Conservation (phyloP, 2,329 filamentous ascomycete genomes). For the Ophiobolus disseminans region DNA sequence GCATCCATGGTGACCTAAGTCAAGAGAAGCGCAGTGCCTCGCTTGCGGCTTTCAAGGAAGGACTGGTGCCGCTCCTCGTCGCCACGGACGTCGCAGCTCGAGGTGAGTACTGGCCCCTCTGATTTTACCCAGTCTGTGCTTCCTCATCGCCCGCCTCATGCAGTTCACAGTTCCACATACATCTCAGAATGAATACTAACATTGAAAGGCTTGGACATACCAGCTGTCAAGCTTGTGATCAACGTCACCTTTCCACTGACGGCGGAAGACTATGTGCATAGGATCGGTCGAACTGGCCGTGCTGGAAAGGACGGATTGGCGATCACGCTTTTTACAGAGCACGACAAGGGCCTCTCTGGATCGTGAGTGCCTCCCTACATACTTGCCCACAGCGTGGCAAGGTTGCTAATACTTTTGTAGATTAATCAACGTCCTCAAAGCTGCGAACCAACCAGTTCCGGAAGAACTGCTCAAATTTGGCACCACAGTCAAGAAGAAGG, state of each 20-base stretch:
- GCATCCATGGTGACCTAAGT: conserved; percentile 90
- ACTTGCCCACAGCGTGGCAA: background rate
- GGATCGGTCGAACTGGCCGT: conserved; percentile 91
- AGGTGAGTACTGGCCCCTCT: no score
- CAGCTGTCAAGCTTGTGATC: conserved; percentile 90
- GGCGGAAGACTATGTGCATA: conserved; percentile 96
- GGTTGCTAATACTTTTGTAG: conserved; percentile 54
- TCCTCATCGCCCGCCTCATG: no score
- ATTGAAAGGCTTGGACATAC: conserved; percentile 95
- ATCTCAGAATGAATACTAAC: no score
- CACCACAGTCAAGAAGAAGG: conserved; percentile 99
- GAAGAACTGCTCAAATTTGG: conserved; percentile 94
- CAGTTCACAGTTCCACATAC: no score
- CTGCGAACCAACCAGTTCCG: conserved; percentile 89
- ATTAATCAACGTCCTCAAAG: conserved; percentile 91
- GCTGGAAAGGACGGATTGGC: conserved; percentile 88
- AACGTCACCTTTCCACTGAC: conserved; percentile 96
- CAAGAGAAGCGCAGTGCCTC: conserved; percentile 88
- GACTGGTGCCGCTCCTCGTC: conserved; percentile 81
- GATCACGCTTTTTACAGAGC: conserved; percentile 92
- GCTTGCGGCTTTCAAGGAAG: conserved; percentile 89
- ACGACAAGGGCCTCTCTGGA: conserved; percentile 90
- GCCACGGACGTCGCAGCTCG: conserved; percentile 96
- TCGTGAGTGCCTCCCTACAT: conserved; percentile 67
- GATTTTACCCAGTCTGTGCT: no score